Base-by-base conservation (phyloP, 1,284 basidiomycete genomes). In the Cerrena zonata region DNA sequence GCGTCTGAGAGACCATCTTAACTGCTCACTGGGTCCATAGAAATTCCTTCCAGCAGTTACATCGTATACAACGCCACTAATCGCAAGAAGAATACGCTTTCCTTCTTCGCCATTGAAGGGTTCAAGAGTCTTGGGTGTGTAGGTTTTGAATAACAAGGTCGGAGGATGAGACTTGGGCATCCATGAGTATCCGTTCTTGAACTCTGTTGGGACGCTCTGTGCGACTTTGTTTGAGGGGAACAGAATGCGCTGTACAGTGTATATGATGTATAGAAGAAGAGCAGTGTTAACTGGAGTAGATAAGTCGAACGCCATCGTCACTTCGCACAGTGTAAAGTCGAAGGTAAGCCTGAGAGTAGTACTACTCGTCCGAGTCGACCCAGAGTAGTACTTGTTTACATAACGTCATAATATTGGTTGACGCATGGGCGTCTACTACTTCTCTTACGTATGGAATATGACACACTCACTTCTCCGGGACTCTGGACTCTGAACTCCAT, bases 21-120 rank as follows among this genome's bases (percentile, higher is more conserved):
- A 47, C 38, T 24, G 52, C 53, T 64, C 58, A 93, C 92, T 84
- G 18, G 94, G 94, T 0, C 94, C 94, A 66, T 97, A 96, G 70
- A 97, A 97, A 63, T 81, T 89, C 60, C 82, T 77, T 26, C 94
- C 94, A 12, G 80, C 78, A 0, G 90, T 89, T 27, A 96, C 94
- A 63, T 97, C 94, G 65, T 94, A 96, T 49, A 97, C 94, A 12
- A 78, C 86, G 12, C 89, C 80, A 55, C 86, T 82, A 60, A 97
- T 96, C 0, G 91, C 89, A 3, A 96, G 77, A 56, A 95, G 66
- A 49, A 97, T 95, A 51, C 86, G 74, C 30, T 78, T 80, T 1
- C 77, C 77, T 40, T 88, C 76, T 43, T 71, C 69, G 0, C 91
- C 92, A 61, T 82, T 76, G 65, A 83, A 91, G 2, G 78, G 77